Conservation (phyloP, 768 basidiomycete species). For the Agaricus blazei region DNA sequence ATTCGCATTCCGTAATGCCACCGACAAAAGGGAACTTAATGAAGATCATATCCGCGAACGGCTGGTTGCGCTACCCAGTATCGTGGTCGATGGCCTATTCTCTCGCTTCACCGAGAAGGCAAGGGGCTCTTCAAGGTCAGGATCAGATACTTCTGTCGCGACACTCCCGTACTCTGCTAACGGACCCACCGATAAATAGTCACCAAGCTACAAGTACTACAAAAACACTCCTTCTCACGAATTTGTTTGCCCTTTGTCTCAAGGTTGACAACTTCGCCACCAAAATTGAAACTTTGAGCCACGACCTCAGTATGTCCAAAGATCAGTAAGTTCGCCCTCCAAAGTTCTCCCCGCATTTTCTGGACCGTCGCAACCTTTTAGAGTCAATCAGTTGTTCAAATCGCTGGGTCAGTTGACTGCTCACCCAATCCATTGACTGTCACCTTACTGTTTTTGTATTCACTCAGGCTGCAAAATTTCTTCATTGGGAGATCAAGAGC, state of each 20-base stretch:
- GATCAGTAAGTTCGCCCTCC: conserved; percentile 48
- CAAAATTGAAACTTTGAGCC: conserved; percentile 62
- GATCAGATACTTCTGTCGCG: conserved; percentile 6
- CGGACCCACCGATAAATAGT: conserved; percentile 17
- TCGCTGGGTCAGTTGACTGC: conserved; percentile 45
- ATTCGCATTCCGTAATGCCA: conserved; percentile 57
- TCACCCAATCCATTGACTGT: conserved; percentile 31
- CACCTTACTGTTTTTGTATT: conserved; percentile 19
- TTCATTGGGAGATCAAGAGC: conserved; percentile 52
- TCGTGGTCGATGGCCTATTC: conserved; percentile 70
- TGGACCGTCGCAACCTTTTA: conserved; percentile 13
- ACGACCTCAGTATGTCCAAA: conserved; percentile 64
- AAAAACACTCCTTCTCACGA: conserved; percentile 66
- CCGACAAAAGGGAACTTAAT: conserved; percentile 32
- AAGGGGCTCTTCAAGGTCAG: conserved; percentile 62
- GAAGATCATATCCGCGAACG: conserved; percentile 52
- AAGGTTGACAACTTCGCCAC: conserved; percentile 73
- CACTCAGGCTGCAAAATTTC: conserved; percentile 66
- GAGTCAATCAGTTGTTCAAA: conserved; percentile 67
- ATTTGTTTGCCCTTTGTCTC: conserved; percentile 79
- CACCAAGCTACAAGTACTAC: conserved; percentile 62
- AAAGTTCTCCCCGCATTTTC: not conserved
- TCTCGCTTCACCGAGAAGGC: conserved; percentile 76
- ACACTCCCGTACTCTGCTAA: not conserved
- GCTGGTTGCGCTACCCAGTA: conserved; percentile 51